Evolutionary conservation across 768 basidiomycete species (phyloP).

Genomic region (Kwoniella dendrophila): DNA sequence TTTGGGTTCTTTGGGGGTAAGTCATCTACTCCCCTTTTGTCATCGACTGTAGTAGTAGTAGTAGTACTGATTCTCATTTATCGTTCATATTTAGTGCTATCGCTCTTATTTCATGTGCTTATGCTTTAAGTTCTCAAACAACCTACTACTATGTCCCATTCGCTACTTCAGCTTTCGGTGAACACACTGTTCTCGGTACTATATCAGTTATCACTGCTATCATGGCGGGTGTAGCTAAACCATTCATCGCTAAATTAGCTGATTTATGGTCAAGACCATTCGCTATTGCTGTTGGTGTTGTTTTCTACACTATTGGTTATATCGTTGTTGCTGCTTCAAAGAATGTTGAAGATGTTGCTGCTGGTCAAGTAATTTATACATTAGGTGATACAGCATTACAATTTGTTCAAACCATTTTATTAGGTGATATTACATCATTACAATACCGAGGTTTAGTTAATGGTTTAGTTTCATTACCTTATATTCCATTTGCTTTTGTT

Average conservation of each 20-base stretch:
- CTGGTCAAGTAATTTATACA: conserved; percentile 45
- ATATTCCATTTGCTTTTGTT: conserved; percentile 49
- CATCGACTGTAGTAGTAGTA: neutral
- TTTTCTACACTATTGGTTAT: conserved; percentile 49
- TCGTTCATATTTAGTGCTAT: conserved; percentile 23
- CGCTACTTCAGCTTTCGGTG: conserved; percentile 45
- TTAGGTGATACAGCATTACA: conserved; percentile 50
- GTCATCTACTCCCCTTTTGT: conserved; percentile 9
- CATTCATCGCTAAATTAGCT: conserved; percentile 50
- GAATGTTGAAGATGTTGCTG: conserved; percentile 40
- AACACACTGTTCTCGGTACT: conserved; percentile 46
- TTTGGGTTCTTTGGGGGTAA: conserved; percentile 38
- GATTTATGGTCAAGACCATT: conserved; percentile 49
- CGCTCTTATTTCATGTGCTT: conserved; percentile 34
- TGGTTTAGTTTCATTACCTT: conserved; percentile 45
- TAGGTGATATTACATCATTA: conserved; percentile 53
- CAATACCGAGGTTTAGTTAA: conserved; percentile 53
- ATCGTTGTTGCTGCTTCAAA: conserved; percentile 44
- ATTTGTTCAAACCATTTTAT: conserved; percentile 47
- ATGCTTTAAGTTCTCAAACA: conserved; percentile 33
- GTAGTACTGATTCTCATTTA: neutral
- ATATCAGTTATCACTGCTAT: conserved; percentile 45
- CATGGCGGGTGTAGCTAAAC: conserved; percentile 44
- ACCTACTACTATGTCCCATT: conserved; percentile 35
- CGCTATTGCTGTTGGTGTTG: conserved; percentile 36